phyloP scores from a whole-genome alignment of 2,329 filamentous ascomycete species.

The Proliferodiscus dingleyae region DNA sequence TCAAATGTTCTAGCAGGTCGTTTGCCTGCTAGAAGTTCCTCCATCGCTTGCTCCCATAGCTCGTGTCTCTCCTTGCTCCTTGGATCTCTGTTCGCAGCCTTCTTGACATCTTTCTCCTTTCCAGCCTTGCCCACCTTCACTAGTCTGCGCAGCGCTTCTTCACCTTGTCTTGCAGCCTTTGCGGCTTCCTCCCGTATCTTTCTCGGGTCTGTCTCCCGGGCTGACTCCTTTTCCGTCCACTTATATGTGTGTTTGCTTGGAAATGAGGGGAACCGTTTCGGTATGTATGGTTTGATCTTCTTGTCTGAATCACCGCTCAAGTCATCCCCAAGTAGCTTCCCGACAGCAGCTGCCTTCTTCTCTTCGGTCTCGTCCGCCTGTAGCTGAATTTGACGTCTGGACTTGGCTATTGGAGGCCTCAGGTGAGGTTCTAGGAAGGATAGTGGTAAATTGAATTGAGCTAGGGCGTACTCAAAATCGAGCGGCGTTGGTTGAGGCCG shows the following conservation, averaged over 20 bases:
- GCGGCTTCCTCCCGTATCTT: conserved; percentile 57
- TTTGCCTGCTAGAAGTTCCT: conserved; percentile 36
- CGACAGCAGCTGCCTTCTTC: conserved; percentile 39
- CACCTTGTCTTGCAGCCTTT: conserved; percentile 55
- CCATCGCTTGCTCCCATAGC: conserved; percentile 59
- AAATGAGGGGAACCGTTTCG: conserved; percentile 54
- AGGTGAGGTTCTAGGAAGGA: conserved; percentile 52
- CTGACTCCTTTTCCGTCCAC: conserved; percentile 46
- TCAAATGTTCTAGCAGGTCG: conserved; percentile 20
- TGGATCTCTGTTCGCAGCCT: conserved; percentile 44
- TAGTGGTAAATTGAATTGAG: conserved; percentile 46
- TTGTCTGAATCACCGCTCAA: conserved; percentile 56
- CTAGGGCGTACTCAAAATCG: conserved; percentile 53
- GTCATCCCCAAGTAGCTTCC: conserved; percentile 40
- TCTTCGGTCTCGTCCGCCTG: conserved; percentile 35
- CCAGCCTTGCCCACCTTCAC: conserved; percentile 59
- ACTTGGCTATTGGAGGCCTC: conserved; percentile 44
- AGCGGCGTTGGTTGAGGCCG: conserved; percentile 49
- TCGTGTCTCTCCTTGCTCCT: conserved; percentile 51
- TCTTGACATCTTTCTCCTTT: conserved; percentile 59
- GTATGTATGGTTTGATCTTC: conserved; percentile 51
- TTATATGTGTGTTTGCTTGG: conserved; percentile 62
- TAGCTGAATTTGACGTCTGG: conserved; percentile 30
- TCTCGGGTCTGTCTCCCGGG: conserved; percentile 47
- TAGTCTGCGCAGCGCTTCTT: conserved; percentile 55